Percentiles rank a stretch among this genome's conserved stretches.
These are phyloP conservation scores for Pseudozyma pruni DNA, from an alignment of 1,284 basidiomycete species.

Conservation along the genomic window DNA sequence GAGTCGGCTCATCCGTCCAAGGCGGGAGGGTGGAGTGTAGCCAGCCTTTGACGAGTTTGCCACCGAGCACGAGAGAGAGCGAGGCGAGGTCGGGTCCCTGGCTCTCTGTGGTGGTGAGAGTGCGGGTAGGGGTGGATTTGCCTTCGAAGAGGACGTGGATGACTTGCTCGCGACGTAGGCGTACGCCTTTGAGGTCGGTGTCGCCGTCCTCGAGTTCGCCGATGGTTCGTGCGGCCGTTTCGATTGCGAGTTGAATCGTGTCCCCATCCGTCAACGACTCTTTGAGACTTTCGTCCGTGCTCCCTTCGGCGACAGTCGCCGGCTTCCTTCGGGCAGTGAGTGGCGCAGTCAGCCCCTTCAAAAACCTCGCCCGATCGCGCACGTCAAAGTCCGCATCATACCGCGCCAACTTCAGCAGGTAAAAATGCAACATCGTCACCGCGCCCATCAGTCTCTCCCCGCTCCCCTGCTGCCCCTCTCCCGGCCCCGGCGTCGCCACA, in stretches of 20 bases:
- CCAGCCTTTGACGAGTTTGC: constrained; percentile 53
- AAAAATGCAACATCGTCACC: constrained; percentile 44
- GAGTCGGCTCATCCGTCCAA: constrained; percentile 31
- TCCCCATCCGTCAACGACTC: constrained; percentile 4
- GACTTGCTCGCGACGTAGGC: constrained; percentile 53
- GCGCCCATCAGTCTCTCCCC: constrained; percentile 19
- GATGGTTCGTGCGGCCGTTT: constrained; percentile 12
- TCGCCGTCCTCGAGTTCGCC: constrained; percentile 41
- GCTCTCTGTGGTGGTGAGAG: background rate
- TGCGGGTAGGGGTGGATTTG: constrained; percentile 4
- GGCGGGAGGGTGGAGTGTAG: constrained; percentile 33
- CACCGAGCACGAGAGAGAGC: constrained; percentile 39
- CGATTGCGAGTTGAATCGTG: constrained; percentile 23
- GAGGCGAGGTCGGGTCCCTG: constrained; percentile 23
- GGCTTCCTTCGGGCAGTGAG: constrained; percentile 7
- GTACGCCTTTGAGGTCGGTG: constrained; percentile 46
- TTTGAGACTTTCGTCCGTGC: background rate
- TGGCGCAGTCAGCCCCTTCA: constrained; percentile 52
- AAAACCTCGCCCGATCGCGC: constrained; percentile 60
- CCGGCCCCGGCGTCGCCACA: constrained; percentile 1
- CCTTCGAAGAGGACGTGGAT: constrained; percentile 54
- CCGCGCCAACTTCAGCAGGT: constrained; percentile 56
- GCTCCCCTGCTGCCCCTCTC: constrained; percentile 16
- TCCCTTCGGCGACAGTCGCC: no score
- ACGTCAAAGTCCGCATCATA: constrained; percentile 60